Conservation (phyloP, 2,329 filamentous ascomycete genomes). For the Fusarium metavorans region DNA sequence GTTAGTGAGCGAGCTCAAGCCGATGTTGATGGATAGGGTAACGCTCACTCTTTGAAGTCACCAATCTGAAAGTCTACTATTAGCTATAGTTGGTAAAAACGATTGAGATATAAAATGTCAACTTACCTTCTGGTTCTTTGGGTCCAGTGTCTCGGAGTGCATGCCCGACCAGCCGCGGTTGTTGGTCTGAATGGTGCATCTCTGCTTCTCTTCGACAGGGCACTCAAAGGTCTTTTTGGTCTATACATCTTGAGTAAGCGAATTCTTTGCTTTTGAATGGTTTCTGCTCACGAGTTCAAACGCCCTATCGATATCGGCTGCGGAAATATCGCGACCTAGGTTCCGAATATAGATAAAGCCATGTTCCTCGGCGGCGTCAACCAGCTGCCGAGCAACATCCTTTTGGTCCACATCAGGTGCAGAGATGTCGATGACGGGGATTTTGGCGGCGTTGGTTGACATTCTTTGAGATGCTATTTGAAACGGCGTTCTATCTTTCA, state of each 20-base stretch:
- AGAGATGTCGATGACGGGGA: constrained; percentile 86
- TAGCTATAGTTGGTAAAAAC: neutral
- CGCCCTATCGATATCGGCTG: constrained; percentile 73
- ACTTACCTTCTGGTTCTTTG: constrained; percentile 79
- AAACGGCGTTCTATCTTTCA: constrained; percentile 6
- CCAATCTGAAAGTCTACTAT: constrained; percentile 67
- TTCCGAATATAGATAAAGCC: constrained; percentile 93
- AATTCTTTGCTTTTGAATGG: neutral
- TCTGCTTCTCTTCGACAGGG: constrained; percentile 77
- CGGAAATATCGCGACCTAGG: constrained; percentile 75
- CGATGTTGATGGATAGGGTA: neutral
- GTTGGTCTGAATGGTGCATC: constrained; percentile 80
- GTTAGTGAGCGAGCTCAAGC: constrained; percentile 7
- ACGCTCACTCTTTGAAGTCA: constrained; percentile 85
- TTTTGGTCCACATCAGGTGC: constrained; percentile 57
- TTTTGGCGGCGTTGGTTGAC: constrained; percentile 55
- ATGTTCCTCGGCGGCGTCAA: constrained; percentile 83
- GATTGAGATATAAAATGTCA: neutral
- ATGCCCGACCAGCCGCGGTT: constrained; percentile 92
- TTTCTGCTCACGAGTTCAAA: constrained; percentile 75
- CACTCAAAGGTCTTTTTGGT: constrained; percentile 79
- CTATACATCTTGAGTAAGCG: constrained; percentile 46
- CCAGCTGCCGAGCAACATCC: constrained; percentile 74
- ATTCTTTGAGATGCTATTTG: constrained; percentile 25
- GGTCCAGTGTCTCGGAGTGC: constrained; percentile 90